Percentiles rank a stretch among this genome's conserved stretches.
phyloP scores from a whole-genome alignment of 805 yeast species.

The Jamesozyma piceae region DNA sequence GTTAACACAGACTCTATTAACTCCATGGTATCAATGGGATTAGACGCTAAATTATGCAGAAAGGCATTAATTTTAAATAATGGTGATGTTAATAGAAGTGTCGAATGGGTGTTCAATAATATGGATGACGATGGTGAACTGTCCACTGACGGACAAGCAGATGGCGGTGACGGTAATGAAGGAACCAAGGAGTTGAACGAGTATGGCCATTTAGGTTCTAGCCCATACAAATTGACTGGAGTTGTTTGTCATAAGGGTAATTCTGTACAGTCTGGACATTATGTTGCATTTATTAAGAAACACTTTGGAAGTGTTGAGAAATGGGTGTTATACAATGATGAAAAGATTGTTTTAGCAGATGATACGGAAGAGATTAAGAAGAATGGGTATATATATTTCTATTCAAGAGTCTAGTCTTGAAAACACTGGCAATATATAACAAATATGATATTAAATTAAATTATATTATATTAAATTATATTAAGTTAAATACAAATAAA shows the following conservation, averaged over 20 bases:
- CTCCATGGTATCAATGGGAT: constrained; percentile 60
- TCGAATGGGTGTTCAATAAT: constrained; percentile 83
- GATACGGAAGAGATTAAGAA: constrained; percentile 37
- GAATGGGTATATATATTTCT: constrained; percentile 40
- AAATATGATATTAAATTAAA: background rate
- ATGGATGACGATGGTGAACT: constrained; percentile 69
- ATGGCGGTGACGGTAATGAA: background rate
- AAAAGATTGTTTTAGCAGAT: constrained; percentile 59
- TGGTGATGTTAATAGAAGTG: constrained; percentile 63
- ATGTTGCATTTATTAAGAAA: constrained; percentile 64
- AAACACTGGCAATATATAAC: background rate
- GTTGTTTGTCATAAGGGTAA: constrained; percentile 84
- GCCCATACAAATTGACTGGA: constrained; percentile 38
- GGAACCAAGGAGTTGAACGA: background rate
- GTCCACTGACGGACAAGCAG: constrained; percentile 17
- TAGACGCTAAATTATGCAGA: constrained; percentile 49
- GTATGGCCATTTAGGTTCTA: constrained; percentile 12
- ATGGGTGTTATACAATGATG: constrained; percentile 85
- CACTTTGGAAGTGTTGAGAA: constrained; percentile 29
- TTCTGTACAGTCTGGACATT: constrained; percentile 87
- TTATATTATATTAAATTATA: background rate
- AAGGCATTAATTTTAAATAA: constrained; percentile 59
- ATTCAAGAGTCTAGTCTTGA: constrained; percentile 9
- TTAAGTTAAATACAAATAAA: background rate
- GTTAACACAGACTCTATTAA: constrained; percentile 22